phyloP scores from a whole-genome alignment of 208 protist genomes.

The Wallacemonas sp. region DNA sequence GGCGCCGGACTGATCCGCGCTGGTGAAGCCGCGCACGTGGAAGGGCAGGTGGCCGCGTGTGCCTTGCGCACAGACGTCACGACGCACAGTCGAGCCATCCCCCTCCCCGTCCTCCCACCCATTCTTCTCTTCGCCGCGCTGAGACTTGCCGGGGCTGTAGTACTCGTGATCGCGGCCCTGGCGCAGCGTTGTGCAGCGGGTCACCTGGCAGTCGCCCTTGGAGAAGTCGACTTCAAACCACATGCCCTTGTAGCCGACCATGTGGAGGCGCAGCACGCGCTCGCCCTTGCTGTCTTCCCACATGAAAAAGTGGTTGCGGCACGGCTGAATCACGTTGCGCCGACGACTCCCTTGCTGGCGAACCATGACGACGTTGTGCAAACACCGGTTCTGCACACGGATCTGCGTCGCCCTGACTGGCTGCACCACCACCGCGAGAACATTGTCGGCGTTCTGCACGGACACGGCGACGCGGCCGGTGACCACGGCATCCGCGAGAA shows the following conservation, averaged over 20 bases:
- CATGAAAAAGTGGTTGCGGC: slow-evolving; percentile 78
- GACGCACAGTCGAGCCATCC: background rate
- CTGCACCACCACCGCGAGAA: slow-evolving; percentile 61
- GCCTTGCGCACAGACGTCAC: background rate
- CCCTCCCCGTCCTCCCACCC: background rate
- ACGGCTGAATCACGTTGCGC: slow-evolving; percentile 57
- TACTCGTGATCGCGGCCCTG: slow-evolving; percentile 8
- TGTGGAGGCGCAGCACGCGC: slow-evolving; percentile 61
- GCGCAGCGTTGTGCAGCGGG: slow-evolving; percentile 31
- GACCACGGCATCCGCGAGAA: slow-evolving; percentile 50
- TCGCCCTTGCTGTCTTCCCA: slow-evolving; percentile 70
- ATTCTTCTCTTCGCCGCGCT: background rate
- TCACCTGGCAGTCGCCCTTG: slow-evolving; percentile 59
- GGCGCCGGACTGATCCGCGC: slow-evolving; percentile 54
- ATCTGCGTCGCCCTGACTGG: slow-evolving; percentile 66
- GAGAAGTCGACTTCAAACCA: slow-evolving; percentile 87
- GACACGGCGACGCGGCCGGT: slow-evolving; percentile 69
- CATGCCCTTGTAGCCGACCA: slow-evolving; percentile 56
- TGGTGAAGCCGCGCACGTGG: slow-evolving; percentile 63
- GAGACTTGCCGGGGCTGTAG: background rate
- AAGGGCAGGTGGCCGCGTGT: slow-evolving; percentile 31
- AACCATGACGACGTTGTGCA: slow-evolving; percentile 47
- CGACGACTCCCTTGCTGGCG: slow-evolving; percentile 64
- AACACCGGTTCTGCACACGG: slow-evolving; percentile 71
- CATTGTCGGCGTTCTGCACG: slow-evolving; percentile 57